Percentiles rank a stretch among this genome's conserved stretches.
Conservation (phyloP, 441 rosid genomes). For the Aleurites moluccanus region DNA sequence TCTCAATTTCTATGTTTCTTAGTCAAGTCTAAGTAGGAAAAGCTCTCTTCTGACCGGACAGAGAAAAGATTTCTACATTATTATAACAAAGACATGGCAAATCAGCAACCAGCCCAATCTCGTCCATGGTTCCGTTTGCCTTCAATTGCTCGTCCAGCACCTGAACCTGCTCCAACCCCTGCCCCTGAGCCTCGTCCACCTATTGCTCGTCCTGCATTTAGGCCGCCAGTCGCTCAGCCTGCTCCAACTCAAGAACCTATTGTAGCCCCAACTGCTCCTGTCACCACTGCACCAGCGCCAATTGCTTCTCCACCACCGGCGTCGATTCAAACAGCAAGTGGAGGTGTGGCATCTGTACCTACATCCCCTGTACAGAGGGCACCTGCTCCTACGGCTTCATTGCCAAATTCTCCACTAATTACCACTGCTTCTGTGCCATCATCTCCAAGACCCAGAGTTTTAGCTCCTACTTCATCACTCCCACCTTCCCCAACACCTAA, state of each 20-base stretch:
- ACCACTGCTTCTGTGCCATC: constrained; percentile 19
- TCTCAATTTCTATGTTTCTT: constrained; percentile 3
- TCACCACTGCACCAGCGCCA: neutral
- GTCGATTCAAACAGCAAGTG: constrained; percentile 30
- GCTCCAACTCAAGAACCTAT: constrained; percentile 40
- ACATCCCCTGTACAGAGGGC: constrained; percentile 32
- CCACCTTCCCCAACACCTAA: constrained; percentile 33
- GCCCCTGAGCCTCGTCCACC: constrained; percentile 37
- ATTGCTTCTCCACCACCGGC: constrained; percentile 1
- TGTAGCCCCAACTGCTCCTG: too few species aligned
- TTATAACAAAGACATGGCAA: constrained; percentile 32
- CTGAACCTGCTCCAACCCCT: constrained; percentile 27
- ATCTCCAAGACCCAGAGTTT: constrained; percentile 15
- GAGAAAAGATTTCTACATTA: neutral
- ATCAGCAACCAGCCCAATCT: constrained; percentile 36
- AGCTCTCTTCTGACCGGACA: too few species aligned
- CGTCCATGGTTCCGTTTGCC: constrained; percentile 63
- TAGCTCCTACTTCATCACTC: constrained; percentile 19
- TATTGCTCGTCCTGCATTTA: constrained; percentile 29
- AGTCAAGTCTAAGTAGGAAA: neutral
- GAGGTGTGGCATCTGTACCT: constrained; percentile 31
- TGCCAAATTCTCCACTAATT: constrained; percentile 30
- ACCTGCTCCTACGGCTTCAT: constrained; percentile 25
- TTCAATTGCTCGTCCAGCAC: constrained; percentile 40
- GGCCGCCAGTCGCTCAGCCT: constrained; percentile 28